Evolutionary conservation across 2,329 filamentous ascomycete genomes (phyloP), one percentile per base, ranked within the genome.

Genomic region (Claviceps sp.): DNA sequence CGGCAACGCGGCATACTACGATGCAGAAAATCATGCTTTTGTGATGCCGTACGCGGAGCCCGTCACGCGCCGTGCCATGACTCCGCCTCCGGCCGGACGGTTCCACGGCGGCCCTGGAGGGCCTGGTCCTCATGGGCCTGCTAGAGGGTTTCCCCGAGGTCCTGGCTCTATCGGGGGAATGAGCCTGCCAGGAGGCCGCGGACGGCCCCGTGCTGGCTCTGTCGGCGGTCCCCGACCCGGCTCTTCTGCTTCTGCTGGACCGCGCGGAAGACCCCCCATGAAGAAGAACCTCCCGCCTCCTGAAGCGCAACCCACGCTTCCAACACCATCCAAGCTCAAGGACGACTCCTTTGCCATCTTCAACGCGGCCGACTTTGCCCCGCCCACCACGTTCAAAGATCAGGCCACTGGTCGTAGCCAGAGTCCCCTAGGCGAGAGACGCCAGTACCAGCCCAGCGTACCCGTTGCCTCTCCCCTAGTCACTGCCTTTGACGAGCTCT

Each of bases 11-110:
- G 65, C 78, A 6, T 82, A 79, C 63, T 85, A 82, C 54, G 83
- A 87, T 59, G 79, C 84, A 8, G 76, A 81, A 11, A 77, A 75
- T 37, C 82, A 82, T 60, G 76, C 83, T 20, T 91, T 89, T 61
- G 79, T 89, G 54, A 84, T 85, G 77, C 81, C 90, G 2, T 96
- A 86, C 60, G 87, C 90, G 11, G 81, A 96, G 67, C 89, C 88
- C 11, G 79, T 95, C 16, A 84, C 81, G 56, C 87, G 91, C 60
- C 87, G 91, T 62, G 91, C 91, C 50, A 96, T 97, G 91, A 97
- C 91, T 20, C 91, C 91, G 50, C 91, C 91, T 18, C 90, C 91
- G 1, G 72, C 73, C 48, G 72, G 72, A 47, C 67, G 75, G 47
- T 68, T 72, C 62, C 69, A 71, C 3, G 65, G 66, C 24, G 64